These are phyloP conservation scores for Prunus armeniaca DNA, from an alignment of 306 rosid genomes.

Conservation along the genomic window DNA sequence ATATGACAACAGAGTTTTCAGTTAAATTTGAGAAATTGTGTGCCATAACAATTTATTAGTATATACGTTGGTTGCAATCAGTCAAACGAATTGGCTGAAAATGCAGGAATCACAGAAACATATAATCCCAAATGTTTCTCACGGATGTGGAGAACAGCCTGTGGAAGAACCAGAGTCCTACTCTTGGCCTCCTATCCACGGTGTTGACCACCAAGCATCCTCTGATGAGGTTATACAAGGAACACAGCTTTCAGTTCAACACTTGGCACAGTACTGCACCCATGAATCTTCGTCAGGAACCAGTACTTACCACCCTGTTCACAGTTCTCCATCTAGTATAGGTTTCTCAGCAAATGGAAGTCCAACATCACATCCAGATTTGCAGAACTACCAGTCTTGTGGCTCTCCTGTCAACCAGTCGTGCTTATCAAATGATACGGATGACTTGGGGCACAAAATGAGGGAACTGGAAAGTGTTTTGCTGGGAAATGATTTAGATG, in stretches of 20 bases:
- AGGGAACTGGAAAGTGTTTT: conserved; percentile 75
- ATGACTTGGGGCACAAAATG: conserved; percentile 74
- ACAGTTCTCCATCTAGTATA: conserved; percentile 58
- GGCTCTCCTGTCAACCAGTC: conserved; percentile 56
- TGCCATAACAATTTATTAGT: conserved; percentile 16
- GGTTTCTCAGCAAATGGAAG: conserved; percentile 56
- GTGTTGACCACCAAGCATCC: conserved; percentile 32
- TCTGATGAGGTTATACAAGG: conserved; percentile 49
- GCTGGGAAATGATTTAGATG: conserved; percentile 70
- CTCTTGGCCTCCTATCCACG: conserved; percentile 34
- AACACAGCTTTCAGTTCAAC: conserved; percentile 39
- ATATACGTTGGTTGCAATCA: conserved; percentile 1
- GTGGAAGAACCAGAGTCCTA: conserved; percentile 47
- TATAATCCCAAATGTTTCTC: conserved; percentile 36
- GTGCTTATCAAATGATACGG: conserved; percentile 44
- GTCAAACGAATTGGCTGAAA: conserved; percentile 17
- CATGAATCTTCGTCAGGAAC: conserved; percentile 57
- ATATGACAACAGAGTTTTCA: conserved; percentile 11
- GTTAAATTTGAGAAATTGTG: conserved; percentile 11
- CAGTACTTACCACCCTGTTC: conserved; percentile 54
- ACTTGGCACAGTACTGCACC: conserved; percentile 41
- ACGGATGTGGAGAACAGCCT: conserved; percentile 36
- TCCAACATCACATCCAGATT: conserved; percentile 54
- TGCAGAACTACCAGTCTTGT: conserved; percentile 33
- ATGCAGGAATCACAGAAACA: conserved; percentile 54